phyloP scores from a whole-genome alignment of 306 rosid genomes.

The Vigna trinervia region DNA sequence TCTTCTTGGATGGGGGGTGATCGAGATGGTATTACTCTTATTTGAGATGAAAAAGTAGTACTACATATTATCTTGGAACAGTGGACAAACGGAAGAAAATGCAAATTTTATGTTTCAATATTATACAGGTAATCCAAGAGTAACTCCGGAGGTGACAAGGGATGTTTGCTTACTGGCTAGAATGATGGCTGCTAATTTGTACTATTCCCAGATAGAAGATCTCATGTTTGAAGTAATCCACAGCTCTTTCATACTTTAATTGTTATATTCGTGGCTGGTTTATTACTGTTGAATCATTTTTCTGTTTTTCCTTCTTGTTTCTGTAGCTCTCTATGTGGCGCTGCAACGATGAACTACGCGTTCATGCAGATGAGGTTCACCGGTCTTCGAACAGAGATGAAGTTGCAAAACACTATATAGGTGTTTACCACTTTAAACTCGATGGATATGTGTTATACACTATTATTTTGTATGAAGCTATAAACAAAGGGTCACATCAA shows the following conservation, averaged over 20 bases:
- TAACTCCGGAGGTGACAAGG: constrained; percentile 97
- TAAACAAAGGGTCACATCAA: neutral
- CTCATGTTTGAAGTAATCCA: constrained; percentile 94
- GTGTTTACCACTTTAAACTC: constrained; percentile 49
- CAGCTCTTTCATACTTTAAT: constrained; percentile 31
- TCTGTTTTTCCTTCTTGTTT: constrained; percentile 34
- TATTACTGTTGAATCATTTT: constrained; percentile 14
- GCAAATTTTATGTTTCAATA: constrained; percentile 22
- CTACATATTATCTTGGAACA: neutral
- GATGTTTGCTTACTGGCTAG: constrained; percentile 97
- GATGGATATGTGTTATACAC: neutral
- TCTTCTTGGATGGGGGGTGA: constrained; percentile 99
- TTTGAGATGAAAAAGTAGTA: neutral
- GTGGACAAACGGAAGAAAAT: constrained; percentile 2
- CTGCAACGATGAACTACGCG: constrained; percentile 92
- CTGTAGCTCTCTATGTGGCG: constrained; percentile 99
- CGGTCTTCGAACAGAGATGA: constrained; percentile 77
- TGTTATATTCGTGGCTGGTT: constrained; percentile 29
- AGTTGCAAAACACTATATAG: constrained; percentile 96
- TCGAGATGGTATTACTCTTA: constrained; percentile 81
- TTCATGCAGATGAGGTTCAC: constrained; percentile 77
- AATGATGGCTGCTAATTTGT: constrained; percentile 98
- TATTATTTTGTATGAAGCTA: constrained; percentile 1
- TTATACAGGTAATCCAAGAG: constrained; percentile 93
- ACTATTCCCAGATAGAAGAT: constrained; percentile 97